Base-by-base conservation (phyloP, 768 basidiomycete species). In the Psilocybe subaeruginosa region DNA sequence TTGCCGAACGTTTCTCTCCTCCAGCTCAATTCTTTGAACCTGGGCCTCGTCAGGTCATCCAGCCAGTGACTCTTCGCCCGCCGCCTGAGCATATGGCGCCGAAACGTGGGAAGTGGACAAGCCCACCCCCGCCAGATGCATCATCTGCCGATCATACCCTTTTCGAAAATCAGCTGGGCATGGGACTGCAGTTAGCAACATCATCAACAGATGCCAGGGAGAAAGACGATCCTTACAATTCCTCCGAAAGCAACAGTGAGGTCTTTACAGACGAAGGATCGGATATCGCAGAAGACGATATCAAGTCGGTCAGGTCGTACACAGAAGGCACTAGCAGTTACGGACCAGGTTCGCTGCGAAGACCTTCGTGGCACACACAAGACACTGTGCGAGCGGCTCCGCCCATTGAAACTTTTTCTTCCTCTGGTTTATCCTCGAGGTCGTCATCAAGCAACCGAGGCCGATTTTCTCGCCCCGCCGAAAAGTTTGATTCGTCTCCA, bases 1-100 rank as follows among this genome's bases (percentile, higher is more conserved):
- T 66, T 63, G 67, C 80, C 0, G 87, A 86, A 49, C 75, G 80
- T 0, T 76, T 85, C 37, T 86, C 87, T 2, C 86, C 89, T 31
- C 81, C 84, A 4, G 76, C 78, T 14, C 77, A 80, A 58, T 80
- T 83, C 60, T 80, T 80, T 51, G 80, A 85, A 54, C 75, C 80
- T 8, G 73, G 70, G 17, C 71, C 70, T 45, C 77, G 74, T 55
- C 66, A 71, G 37, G 62, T 68, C 23, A 61, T 69, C 31, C 64
- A 75, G 61, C 73, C 66, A 41, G 68, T 66, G 17, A 69, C 64
- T 17, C 67, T 77, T 50, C 80, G 81, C 14, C 77, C 82, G 7
- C 85, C 82, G 46, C 86, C 88, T 2, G 87, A 88, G 59, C 90
- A 91, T 65, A 92, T 93, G 92, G 91, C 90, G 16, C 90, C 92